Base-by-base conservation (phyloP, 2,329 filamentous ascomycete species). In the Proliferodiscus dingleyae region DNA sequence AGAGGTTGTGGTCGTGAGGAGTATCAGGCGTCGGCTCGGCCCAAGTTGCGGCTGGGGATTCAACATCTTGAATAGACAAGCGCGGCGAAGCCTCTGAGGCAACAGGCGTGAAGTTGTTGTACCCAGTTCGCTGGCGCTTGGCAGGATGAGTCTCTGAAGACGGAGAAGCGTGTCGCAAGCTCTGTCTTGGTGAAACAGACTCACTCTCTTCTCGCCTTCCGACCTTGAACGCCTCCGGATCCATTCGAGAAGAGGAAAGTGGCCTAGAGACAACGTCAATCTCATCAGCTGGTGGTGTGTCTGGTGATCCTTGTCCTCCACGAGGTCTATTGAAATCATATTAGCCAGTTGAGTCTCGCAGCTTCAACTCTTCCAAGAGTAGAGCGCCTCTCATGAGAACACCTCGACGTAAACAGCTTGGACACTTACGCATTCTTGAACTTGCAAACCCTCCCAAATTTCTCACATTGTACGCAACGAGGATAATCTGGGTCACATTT, bases 401-500 rank as follows among this genome's bases (percentile, higher is more conserved):
- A 11, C 24, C 11, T 6, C 6, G 24, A 26, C 6, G 24, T 6
- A 19, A 24, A 16, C 11, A 22, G 30, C 8, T 5, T 36, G 21
- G 30, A 24, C 1, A 83, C 84, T 80, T 71, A 91, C 86, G 87
- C 87, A 68, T 86, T 87, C 68, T 88, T 87, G 61, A 89, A 89
- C 66, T 84, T 84, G 77, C 90, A 95, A 15, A 85, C 74, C 38
- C 88, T 78, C 45, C 89, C 88, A 61, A 91, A 91, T 69, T 95
- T 95, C 63, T 93, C 85, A 64, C 90, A 96, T 67, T 95, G 89
- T 43, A 90, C 79, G 59, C 90, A 96, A 56, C 88, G 89, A 30
- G 87, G 87, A 54, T 81, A 85, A 57, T 90, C 89, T 1, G 89
- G 90, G 54, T 95, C 89, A 61, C 90, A 96, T 66, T 95, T 95